Evolutionary conservation across 2,329 filamentous ascomycete species (phyloP).

Genomic region (Calcarisporium arbuscula): DNA sequence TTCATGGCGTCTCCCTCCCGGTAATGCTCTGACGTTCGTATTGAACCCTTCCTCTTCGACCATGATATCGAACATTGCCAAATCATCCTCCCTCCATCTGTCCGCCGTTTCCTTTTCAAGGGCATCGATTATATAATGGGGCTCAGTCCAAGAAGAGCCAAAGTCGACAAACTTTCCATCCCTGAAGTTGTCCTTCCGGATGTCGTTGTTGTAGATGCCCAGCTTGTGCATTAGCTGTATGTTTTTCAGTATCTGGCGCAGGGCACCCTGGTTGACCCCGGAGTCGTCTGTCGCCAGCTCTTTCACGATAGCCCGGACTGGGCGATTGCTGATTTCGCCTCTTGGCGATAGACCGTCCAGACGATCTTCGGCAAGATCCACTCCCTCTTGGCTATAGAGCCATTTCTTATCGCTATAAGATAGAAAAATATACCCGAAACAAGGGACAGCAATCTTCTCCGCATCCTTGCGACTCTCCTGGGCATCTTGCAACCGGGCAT

Average conservation of each 20-base stretch:
- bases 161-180: slow-evolving; percentile 5
- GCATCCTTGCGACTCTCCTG: too few relatives aligned
- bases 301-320: slow-evolving; percentile 1
- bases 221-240: neutral
- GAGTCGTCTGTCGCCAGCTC: neutral
- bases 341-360: too few relatives aligned
- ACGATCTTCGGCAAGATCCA: too few relatives aligned
- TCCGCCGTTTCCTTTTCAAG: too few relatives aligned
- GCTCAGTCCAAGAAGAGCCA: slow-evolving; percentile 3
- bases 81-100: neutral
- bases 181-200: slow-evolving; percentile 1
- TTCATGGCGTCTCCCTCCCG: neutral
- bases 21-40: neutral
- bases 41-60: neutral
- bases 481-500: too few relatives aligned
- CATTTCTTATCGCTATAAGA: too few relatives aligned
- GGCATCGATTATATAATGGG: slow-evolving; percentile 1
- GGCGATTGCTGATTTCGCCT: too few relatives aligned
- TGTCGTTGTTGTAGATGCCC: slow-evolving; percentile 1
- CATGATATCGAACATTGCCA: neutral
- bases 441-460: too few relatives aligned
- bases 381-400: too few relatives aligned
- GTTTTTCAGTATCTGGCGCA: neutral
- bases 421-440: too few relatives aligned
- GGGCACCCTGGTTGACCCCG: neutral